Evolutionary conservation across 1,139 yeast species (phyloP), one percentile per base, ranked within the genome.

Genomic region (Ogataea hybrid): DNA sequence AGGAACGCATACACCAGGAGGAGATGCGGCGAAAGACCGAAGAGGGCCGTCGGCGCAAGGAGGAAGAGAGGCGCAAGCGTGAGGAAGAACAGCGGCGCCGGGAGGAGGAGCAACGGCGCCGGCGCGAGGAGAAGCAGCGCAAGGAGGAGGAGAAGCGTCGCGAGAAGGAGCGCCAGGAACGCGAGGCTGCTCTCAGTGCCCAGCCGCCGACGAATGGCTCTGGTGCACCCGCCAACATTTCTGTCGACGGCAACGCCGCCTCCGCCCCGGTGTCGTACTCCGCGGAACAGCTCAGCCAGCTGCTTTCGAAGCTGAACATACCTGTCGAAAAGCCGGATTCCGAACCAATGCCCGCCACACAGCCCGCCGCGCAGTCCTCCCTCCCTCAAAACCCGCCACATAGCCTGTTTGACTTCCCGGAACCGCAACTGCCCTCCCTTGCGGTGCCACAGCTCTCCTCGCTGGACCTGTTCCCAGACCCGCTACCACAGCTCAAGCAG

Each of bases 1-100:
- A 73, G 44, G 81, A 77, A 53, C 63, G 64, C 46, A 68, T 68
- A 47, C 72, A 69, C 43, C 75, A 70, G 47, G 83, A 79, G 50
- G 76, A 75, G 10, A 79, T 79, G 41, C 62, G 66, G 40, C 70
- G 73, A 47, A 76, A 74, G 54, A 77, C 74, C 31, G 79, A 73
- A 49, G 83, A 79, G 50, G 76, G 77, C 1, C 78, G 81, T 21
- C 67, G 68, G 43, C 70, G 70, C 49, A 75, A 71, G 49, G 78
- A 72, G 50, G 73, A 67, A 40, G 69, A 73, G 46, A 68, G 69
- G 55, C 73, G 69, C 56, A 75, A 70, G 43, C 71, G 70, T 5
- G 82, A 68, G 68, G 71, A 62, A 68, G 69, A 53, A 63, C 62
- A 56, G 67, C 68, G 57, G 71, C 65, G 52, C 70, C 67, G 60